Percentiles rank a stretch among this genome's conserved stretches.
Conservation (phyloP, 768 basidiomycete genomes). For the Crassisporium funariophilum region DNA sequence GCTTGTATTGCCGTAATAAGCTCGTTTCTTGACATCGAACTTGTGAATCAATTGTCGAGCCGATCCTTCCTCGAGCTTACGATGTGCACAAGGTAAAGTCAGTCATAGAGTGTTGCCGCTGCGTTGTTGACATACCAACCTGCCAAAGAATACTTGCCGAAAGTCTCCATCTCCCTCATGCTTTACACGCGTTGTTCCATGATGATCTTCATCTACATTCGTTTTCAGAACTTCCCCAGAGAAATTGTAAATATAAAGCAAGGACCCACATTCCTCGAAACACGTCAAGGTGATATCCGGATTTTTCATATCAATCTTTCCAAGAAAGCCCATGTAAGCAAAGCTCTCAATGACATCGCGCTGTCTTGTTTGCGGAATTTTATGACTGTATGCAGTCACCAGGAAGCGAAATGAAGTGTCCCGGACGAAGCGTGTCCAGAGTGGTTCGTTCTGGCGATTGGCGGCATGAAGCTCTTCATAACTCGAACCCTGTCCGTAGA, state of each 20-base stretch:
- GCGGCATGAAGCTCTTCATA: conserved; percentile 72
- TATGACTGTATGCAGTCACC: conserved; percentile 74
- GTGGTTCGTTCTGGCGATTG: conserved; percentile 42
- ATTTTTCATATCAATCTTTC: conserved; percentile 78
- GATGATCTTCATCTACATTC: conserved; percentile 46
- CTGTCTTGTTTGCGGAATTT: conserved; percentile 68
- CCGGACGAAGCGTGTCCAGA: conserved; percentile 62
- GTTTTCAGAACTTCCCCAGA: neutral
- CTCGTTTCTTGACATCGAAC: conserved; percentile 88
- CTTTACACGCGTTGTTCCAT: conserved; percentile 45
- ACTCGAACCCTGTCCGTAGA: conserved; percentile 68
- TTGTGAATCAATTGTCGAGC: conserved; percentile 67
- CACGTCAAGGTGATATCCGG: conserved; percentile 75
- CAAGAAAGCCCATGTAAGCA: conserved; percentile 79
- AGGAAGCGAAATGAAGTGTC: conserved; percentile 82
- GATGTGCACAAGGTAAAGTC: neutral
- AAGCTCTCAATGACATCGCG: conserved; percentile 76
- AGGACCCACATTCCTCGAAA: conserved; percentile 83
- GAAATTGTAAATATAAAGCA: neutral
- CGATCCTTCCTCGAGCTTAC: conserved; percentile 58
- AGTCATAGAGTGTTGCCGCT: neutral
- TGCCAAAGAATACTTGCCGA: conserved; percentile 77
- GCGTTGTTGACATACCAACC: conserved; percentile 63
- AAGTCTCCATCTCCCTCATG: conserved; percentile 70
- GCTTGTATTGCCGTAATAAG: conserved; percentile 93